phyloP scores from a whole-genome alignment of 208 protist species.

The Leishmania major region DNA sequence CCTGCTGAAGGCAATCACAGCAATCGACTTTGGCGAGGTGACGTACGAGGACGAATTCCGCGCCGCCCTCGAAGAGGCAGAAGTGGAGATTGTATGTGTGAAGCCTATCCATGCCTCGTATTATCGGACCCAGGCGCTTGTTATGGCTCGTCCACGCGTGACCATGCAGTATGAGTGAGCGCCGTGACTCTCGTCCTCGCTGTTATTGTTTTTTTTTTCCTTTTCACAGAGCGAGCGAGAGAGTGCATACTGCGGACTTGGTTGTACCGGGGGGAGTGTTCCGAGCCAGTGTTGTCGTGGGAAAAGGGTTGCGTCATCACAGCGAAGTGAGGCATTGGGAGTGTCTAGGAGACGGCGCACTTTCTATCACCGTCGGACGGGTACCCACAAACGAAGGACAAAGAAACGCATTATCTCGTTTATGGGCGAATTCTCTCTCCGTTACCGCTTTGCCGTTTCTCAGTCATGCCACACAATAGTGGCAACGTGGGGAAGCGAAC shows the following conservation, averaged over 20 bases:
- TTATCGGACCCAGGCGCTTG: slow-evolving; percentile 62
- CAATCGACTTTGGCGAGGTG: slow-evolving; percentile 85
- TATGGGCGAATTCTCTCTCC: neutral
- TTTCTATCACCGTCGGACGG: neutral
- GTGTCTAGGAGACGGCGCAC: neutral
- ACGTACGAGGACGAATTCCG: slow-evolving; percentile 84
- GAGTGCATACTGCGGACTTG: neutral
- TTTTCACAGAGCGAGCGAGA: neutral
- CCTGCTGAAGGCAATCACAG: slow-evolving; percentile 57
- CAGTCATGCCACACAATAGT: neutral
- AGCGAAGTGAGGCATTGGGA: neutral
- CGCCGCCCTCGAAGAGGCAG: slow-evolving; percentile 43
- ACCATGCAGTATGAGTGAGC: slow-evolving; percentile 12
- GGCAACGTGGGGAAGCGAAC: neutral
- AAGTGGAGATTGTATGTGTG: slow-evolving; percentile 57
- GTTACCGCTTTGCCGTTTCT: neutral
- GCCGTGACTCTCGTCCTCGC: neutral
- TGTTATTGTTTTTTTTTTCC: neutral
- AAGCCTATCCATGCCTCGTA: slow-evolving; percentile 42
- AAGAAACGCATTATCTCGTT: neutral
- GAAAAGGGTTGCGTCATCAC: neutral
- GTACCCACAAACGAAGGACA: neutral
- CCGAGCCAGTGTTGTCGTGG: neutral
- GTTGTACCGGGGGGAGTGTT: neutral
- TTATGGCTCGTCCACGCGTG: slow-evolving; percentile 60